Conservation (phyloP, 2,329 filamentous ascomycete species). For the Colletotrichum falcatum region DNA sequence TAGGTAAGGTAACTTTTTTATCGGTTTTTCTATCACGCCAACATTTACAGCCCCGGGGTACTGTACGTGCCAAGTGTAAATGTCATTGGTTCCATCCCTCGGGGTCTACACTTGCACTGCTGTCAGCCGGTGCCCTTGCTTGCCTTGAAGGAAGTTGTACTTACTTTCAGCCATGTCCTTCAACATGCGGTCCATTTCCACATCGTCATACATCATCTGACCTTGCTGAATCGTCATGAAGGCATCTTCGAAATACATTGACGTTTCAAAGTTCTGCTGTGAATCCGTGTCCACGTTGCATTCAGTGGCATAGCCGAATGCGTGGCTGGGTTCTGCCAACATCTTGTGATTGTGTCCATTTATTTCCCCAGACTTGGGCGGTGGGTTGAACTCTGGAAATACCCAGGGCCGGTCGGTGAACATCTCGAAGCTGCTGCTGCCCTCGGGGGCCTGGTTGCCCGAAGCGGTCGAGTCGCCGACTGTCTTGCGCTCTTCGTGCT, state of each 20-base stretch:
- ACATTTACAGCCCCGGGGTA: no score
- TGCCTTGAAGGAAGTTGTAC: background rate
- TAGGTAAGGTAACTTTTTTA: no score
- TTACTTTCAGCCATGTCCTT: background rate
- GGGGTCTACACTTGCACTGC: background rate
- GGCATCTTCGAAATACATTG: background rate
- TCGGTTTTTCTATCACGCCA: no score
- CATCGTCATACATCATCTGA: background rate
- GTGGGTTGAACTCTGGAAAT: no score
- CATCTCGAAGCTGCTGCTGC: no score
- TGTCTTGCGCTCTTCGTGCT: background rate
- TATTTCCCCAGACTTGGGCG: background rate
- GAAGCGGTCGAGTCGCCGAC: background rate
- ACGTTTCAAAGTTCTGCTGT: background rate
- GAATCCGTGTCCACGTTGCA: background rate
- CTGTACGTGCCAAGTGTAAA: no score
- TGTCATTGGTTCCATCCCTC: background rate
- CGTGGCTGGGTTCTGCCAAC: background rate
- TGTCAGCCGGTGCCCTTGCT: background rate
- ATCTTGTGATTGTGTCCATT: fast-evolving
- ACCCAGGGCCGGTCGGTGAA: no score
- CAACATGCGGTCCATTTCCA: background rate
- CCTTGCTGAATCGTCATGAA: background rate
- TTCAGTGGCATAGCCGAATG: background rate
- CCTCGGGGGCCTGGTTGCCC: background rate